phyloP scores from a whole-genome alignment of 768 basidiomycete species.

The Neoboletus brunneissimus region DNA sequence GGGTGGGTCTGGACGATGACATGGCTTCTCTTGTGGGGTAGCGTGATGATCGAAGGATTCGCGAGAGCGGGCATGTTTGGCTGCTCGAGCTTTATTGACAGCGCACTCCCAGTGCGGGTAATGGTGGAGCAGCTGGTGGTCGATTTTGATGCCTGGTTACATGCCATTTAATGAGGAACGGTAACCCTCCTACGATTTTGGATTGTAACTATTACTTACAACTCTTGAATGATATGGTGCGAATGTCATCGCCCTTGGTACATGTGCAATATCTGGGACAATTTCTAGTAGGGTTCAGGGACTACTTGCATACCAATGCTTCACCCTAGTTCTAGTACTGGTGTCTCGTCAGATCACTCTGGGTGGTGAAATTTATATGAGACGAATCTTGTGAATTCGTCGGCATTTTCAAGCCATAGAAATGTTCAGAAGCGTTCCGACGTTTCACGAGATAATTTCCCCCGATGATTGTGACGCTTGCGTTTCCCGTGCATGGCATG shows the following conservation, averaged over 20 bases:
- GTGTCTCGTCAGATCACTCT: too few species aligned
- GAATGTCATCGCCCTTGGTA: background rate
- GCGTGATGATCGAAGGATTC: conserved; percentile 23
- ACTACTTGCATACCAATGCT: too few species aligned
- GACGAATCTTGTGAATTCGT: too few species aligned
- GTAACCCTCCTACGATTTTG: background rate
- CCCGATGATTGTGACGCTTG: conserved; percentile 16
- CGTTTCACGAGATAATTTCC: conserved; percentile 12
- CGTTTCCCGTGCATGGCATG: conserved; percentile 3
- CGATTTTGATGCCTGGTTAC: conserved; percentile 15
- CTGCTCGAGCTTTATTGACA: conserved; percentile 6
- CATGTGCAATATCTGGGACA: too few species aligned
- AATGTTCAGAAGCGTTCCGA: conserved; percentile 9
- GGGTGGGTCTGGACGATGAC: conserved; percentile 38
- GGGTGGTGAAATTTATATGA: too few species aligned
- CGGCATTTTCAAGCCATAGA: too few species aligned
- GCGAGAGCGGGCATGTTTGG: conserved; percentile 12
- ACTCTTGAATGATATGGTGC: background rate
- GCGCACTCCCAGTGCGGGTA: conserved; percentile 1
- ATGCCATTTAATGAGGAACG: background rate
- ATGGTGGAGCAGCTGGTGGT: conserved; percentile 10
- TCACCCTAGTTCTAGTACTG: too few species aligned
- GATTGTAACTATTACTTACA: background rate
- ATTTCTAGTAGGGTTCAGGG: too few species aligned
- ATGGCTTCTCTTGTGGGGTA: conserved; percentile 27